phyloP scores from a whole-genome alignment of 2,329 filamentous ascomycete species.

The Bretziella fagacearum region DNA sequence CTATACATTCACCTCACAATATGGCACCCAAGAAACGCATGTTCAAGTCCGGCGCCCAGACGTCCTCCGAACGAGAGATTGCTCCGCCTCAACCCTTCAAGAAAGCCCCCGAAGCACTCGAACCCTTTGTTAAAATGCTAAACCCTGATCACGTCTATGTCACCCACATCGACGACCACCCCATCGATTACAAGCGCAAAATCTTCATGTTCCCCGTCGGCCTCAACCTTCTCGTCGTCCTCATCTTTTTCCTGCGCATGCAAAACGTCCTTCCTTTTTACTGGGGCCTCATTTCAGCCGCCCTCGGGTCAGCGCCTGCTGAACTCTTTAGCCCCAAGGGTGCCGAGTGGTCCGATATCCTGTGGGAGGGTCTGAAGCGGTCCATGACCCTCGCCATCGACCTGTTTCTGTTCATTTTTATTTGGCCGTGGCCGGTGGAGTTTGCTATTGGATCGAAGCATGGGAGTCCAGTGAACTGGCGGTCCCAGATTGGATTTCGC shows the following conservation, averaged over 20 bases:
- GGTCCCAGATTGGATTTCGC: conserved; percentile 58
- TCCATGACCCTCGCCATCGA: conserved; percentile 55
- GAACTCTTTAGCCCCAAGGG: conserved; percentile 44
- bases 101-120: conserved; percentile 42
- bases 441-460: conserved; percentile 46
- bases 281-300: conserved; percentile 43
- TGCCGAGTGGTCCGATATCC: conserved; percentile 39
- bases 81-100: conserved; percentile 49
- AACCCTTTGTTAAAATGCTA: conserved; percentile 49
- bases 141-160: conserved; percentile 61
- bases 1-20: no score
- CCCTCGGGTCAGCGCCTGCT: conserved; percentile 49
- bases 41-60: conserved; percentile 4
- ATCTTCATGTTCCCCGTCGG: conserved; percentile 65
- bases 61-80: conserved; percentile 17
- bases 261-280: conserved; percentile 59
- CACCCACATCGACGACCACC: conserved; percentile 61
- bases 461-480: conserved; percentile 54
- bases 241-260: conserved; percentile 50
- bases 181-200: conserved; percentile 55
- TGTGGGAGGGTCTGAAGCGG: conserved; percentile 40
- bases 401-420: conserved; percentile 48
- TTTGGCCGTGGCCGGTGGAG: conserved; percentile 57
- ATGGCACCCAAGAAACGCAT: conserved; percentile 14
- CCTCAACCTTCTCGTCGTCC: conserved; percentile 53